Evolutionary conservation across 2,329 filamentous ascomycete genomes (phyloP), one percentile per base, ranked within the genome.

Genomic region (Colletotrichum cordylinicola): DNA sequence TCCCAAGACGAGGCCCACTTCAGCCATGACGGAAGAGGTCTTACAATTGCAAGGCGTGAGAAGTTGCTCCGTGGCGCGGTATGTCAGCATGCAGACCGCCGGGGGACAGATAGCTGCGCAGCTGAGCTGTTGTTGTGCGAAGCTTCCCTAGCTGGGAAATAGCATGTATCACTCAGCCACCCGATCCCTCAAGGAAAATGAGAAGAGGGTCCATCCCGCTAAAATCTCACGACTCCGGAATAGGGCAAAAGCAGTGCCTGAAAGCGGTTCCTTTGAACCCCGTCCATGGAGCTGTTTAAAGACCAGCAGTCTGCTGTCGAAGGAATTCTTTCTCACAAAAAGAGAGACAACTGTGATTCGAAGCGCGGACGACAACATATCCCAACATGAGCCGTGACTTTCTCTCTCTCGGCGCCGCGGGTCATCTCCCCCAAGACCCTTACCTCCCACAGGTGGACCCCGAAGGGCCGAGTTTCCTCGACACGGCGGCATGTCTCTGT

Each of bases 401-500:
- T 8, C 56, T 33, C 58, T 61, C 29, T 15, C 37, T 74, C 37
- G 31, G 13, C 18, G 48, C 48, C 31, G 27, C 43, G 43, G 43
- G 27, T 52, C 33, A 75, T 70, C 48, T 83, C 24, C 84, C 84
- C 3, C 85, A 87, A 75, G 82, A 86, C 62, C 85, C 86, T 2
- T 86, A 84, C 75, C 79, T 84, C 31, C 83, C 85, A 1, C 79
- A 79, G n/a, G 80, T 80, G 4, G 43, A 67, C 0, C 77, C 79
- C 1, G 48, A 74, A n/a, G 84, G 84, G 3, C 85, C 85, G 27
- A 80, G 79, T 35, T 87, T 87, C 66, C 83, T 87, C 58, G 85
- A 87, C 72, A 84, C 81, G 5, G 79, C 80, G 18, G 85, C 84
- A 13, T 87, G 85, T 67, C 80, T 86, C 29, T 87, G 85, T 58